Conservation (phyloP, 805 yeast genomes). For the Lipomyces sp. region DNA sequence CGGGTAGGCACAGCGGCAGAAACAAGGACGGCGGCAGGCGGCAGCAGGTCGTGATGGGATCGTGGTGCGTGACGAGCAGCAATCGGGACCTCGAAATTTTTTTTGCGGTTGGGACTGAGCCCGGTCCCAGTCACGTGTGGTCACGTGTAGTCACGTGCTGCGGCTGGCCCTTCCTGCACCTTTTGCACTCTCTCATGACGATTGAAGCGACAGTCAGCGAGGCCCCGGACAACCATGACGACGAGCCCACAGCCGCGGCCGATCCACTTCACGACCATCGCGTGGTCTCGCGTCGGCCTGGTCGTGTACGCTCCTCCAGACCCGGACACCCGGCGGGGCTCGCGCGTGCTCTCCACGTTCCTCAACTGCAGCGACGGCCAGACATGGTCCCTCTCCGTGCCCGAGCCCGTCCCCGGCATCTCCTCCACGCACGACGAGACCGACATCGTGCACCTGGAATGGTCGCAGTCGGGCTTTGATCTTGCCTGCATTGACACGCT, state of each 20-base stretch:
- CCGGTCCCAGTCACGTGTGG: too few species aligned
- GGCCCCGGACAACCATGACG: too few species aligned
- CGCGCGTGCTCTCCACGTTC: slow-evolving; percentile 16
- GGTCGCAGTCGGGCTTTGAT: slow-evolving; percentile 80
- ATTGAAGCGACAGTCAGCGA: too few species aligned
- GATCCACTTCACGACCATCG: slow-evolving; percentile 3
- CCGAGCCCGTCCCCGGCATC: slow-evolving; percentile 41
- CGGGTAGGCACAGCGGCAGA: slow-evolving; percentile 5
- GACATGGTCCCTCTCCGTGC: slow-evolving; percentile 70
- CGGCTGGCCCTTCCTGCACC: too few species aligned
- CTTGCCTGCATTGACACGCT: slow-evolving; percentile 70
- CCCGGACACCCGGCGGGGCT: background rate
- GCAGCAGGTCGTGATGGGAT: too few species aligned
- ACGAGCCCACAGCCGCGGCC: too few species aligned
- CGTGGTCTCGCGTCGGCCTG: slow-evolving; percentile 31
- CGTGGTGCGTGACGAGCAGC: too few species aligned
- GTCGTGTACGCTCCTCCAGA: slow-evolving; percentile 21
- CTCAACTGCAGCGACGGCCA: slow-evolving; percentile 72
- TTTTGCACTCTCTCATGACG: too few species aligned
- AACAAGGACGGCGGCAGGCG: too few species aligned
- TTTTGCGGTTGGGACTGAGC: too few species aligned
- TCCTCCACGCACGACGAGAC: slow-evolving; percentile 23
- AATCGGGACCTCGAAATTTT: slow-evolving; percentile 11
- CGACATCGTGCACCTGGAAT: slow-evolving; percentile 46
- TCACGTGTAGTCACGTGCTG: too few species aligned